Percentiles rank a stretch among this genome's conserved stretches.
phyloP scores from a whole-genome alignment of 1,139 yeast species.

The Taphrina deformans region DNA sequence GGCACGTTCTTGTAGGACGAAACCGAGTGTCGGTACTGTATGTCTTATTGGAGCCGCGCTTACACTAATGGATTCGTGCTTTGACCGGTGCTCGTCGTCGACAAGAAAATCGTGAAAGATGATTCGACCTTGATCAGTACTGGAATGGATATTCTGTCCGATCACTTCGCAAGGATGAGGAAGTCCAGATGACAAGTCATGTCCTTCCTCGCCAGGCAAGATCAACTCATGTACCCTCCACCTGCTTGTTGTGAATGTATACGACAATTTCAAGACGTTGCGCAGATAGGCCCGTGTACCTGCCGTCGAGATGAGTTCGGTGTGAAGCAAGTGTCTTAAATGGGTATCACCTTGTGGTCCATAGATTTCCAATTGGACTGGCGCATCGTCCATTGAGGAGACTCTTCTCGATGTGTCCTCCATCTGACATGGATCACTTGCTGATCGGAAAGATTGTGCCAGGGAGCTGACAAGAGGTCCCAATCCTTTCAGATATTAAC shows the following conservation, averaged over 20 bases:
- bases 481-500: constrained; percentile 5
- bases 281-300: constrained; percentile 22
- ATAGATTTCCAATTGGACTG: constrained; percentile 19
- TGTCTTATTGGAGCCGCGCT: constrained; percentile 30
- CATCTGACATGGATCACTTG: background rate
- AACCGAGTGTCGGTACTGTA: constrained; percentile 26
- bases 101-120: constrained; percentile 18
- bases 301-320: background rate
- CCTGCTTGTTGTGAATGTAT: constrained; percentile 4
- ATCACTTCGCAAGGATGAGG: constrained; percentile 27
- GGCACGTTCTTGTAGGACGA: constrained; percentile 10
- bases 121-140: background rate
- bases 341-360: constrained; percentile 25
- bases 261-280: constrained; percentile 4
- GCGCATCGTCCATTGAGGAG: constrained; percentile 22
- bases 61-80: constrained; percentile 2
- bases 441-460: constrained; percentile 2
- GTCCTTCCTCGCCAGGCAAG: constrained; percentile 21
- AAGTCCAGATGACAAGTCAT: background rate
- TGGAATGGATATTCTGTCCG: background rate
- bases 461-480: constrained; percentile 20
- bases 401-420: too few relatives aligned
- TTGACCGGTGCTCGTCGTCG: background rate
- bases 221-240: constrained; percentile 28
- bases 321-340: background rate